Conservation (phyloP, 1,139 yeast genomes). For the Arxiozyma telluris region DNA sequence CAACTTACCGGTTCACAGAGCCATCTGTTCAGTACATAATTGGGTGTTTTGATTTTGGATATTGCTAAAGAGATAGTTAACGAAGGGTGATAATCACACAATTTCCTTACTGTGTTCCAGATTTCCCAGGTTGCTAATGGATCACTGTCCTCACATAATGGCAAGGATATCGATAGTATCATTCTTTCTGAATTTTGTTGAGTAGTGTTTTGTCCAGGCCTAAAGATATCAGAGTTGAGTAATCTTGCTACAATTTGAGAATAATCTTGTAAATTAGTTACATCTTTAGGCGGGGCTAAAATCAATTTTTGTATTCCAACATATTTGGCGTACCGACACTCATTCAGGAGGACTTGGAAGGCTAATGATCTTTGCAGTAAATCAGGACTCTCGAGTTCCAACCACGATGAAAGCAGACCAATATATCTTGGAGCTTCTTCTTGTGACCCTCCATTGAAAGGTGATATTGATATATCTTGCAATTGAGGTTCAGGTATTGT, state of each 20-base stretch:
- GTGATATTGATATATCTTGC: conserved; percentile 34
- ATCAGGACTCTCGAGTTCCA: conserved; percentile 49
- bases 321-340: conserved; percentile 48
- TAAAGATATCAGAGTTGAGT: conserved; percentile 20
- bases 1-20: conserved; percentile 54
- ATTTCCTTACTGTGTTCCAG: conserved; percentile 54
- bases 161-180: conserved; percentile 28
- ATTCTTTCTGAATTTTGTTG: conserved; percentile 11
- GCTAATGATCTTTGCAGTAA: conserved; percentile 42
- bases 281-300: conserved; percentile 51
- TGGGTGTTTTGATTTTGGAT: conserved; percentile 42
- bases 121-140: conserved; percentile 57
- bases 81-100: conserved; percentile 43
- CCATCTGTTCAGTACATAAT: conserved; percentile 48
- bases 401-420: conserved; percentile 55
- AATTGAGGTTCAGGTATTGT: conserved; percentile 35
- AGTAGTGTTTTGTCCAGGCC: background rate
- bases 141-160: conserved; percentile 39
- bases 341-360: conserved; percentile 45
- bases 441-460: conserved; percentile 12
- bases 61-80: conserved; percentile 50
- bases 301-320: conserved; percentile 45
- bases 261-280: conserved; percentile 43
- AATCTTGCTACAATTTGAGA: conserved; percentile 36
- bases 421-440: conserved; percentile 17